These are phyloP conservation scores for Escovopsis weberi DNA, from an alignment of 2,329 filamentous ascomycete species.

Conservation along the genomic window DNA sequence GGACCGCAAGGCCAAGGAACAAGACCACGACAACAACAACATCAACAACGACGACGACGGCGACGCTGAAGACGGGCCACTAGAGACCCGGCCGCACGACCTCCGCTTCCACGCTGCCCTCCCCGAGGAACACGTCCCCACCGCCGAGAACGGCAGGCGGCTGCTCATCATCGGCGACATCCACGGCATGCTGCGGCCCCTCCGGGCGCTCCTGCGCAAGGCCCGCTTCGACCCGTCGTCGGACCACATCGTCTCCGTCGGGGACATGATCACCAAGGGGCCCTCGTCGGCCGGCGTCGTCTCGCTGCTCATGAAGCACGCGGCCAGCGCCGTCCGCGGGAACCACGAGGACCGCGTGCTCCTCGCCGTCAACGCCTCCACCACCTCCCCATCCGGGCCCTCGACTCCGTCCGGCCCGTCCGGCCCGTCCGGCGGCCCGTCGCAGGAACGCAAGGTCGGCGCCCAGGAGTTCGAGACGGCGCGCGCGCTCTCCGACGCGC, in stretches of 20 bases:
- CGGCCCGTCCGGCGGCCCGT: too few relatives aligned
- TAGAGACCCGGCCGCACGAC: slow-evolving; percentile 22
- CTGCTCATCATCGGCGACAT: slow-evolving; percentile 83
- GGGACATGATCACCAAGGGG: slow-evolving; percentile 76
- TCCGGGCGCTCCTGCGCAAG: slow-evolving; percentile 51
- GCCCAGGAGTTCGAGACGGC: slow-evolving; percentile 37
- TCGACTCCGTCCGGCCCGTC: neutral
- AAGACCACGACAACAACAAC: neutral
- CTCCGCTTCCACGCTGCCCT: slow-evolving; percentile 18
- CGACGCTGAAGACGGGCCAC: slow-evolving; percentile 5
- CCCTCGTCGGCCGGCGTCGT: slow-evolving; percentile 71
- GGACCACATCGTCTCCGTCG: slow-evolving; percentile 65
- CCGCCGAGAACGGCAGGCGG: slow-evolving; percentile 32
- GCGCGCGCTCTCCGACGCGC: slow-evolving; percentile 36
- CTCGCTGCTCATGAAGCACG: slow-evolving; percentile 54
- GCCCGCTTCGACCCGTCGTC: slow-evolving; percentile 38
- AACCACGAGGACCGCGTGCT: slow-evolving; percentile 86
- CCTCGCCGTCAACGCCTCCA: slow-evolving; percentile 35
- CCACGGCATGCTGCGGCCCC: slow-evolving; percentile 65
- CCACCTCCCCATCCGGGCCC: slow-evolving; percentile 3
- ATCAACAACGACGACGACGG: neutral
- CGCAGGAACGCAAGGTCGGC: slow-evolving; percentile 18
- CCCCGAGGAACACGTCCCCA: slow-evolving; percentile 17
- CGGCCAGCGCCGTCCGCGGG: slow-evolving; percentile 71
- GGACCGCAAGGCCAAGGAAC: too few relatives aligned